These are phyloP conservation scores for Funneliformis caledonium DNA, from an alignment of 371 early-diverging fungal species.

Conservation along the genomic window DNA sequence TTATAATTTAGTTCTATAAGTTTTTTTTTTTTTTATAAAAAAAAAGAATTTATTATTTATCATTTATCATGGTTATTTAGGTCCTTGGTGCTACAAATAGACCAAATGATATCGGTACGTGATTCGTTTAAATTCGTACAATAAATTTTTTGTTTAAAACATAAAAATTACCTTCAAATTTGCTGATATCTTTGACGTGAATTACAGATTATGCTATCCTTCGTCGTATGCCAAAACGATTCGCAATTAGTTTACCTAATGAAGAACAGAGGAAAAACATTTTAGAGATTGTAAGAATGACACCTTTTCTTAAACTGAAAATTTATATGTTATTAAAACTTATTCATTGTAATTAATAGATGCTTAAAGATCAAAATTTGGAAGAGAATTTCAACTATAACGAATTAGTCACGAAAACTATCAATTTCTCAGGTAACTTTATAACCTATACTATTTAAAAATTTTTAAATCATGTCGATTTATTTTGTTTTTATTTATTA, in stretches of 20 bases:
- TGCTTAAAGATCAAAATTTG: conserved; percentile 72
- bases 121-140: neutral
- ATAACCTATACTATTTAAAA: too few relatives aligned
- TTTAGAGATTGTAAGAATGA: conserved; percentile 69
- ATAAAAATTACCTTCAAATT: too few relatives aligned
- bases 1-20: conserved; percentile 18
- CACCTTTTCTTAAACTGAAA: neutral
- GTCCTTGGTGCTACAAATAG: conserved; percentile 95
- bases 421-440: conserved; percentile 78
- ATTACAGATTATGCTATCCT: conserved; percentile 85
- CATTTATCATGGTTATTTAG: conserved; percentile 16
- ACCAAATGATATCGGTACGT: conserved; percentile 86
- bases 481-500: neutral
- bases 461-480: neutral
- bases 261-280: conserved; percentile 89
- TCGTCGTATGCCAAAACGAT: conserved; percentile 96
- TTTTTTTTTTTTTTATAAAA: too few relatives aligned
- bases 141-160: neutral
- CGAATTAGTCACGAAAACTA: conserved; percentile 76
- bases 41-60: neutral
- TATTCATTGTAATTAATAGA: conserved; percentile 50
- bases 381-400: conserved; percentile 74
- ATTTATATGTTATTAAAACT: neutral
- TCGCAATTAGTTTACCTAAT: conserved; percentile 88
- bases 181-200: too few relatives aligned